Conservation (phyloP, 2,329 filamentous ascomycete genomes). For the Parasarocladium wereldwijsianum region DNA sequence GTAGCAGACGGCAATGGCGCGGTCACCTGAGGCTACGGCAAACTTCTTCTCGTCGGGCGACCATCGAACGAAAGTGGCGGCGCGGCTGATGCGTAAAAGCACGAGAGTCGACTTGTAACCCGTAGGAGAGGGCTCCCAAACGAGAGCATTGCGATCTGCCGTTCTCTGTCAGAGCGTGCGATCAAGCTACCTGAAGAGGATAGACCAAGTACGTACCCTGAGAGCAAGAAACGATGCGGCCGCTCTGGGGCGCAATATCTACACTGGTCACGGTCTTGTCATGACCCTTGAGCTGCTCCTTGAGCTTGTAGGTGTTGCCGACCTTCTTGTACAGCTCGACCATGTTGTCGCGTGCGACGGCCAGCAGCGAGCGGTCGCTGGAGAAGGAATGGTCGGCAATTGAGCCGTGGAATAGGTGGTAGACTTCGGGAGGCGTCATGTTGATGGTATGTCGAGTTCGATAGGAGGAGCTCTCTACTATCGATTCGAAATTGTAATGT, state of each 20-base stretch:
- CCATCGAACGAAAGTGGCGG: conserved; percentile 94
- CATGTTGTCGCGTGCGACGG: conserved; percentile 77
- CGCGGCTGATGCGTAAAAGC: conserved; percentile 89
- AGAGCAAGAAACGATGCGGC: conserved; percentile 93
- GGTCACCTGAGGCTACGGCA: conserved; percentile 87
- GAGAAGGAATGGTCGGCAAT: conserved; percentile 99
- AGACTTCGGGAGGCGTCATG: conserved; percentile 81
- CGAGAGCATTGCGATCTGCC: conserved; percentile 86
- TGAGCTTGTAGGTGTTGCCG: conserved; percentile 63
- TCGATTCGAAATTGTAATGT: too few species aligned
- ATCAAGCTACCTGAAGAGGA: not conserved
- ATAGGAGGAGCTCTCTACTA: conserved; percentile 85
- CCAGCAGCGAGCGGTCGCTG: conserved; percentile 73
- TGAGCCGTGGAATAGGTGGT: conserved; percentile 91
- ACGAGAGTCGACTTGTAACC: conserved; percentile 97
- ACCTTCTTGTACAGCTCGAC: conserved; percentile 74
- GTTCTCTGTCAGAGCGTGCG: conserved; percentile 6
- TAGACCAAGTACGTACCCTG: conserved; percentile 48
- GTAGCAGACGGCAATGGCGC: conserved; percentile 93
- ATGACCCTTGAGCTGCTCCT: conserved; percentile 89
- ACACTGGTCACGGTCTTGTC: conserved; percentile 96
- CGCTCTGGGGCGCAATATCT: conserved; percentile 80
- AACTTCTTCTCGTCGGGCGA: conserved; percentile 95
- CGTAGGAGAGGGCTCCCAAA: conserved; percentile 86
- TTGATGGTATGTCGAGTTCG: conserved; percentile 18